These are phyloP conservation scores for Trichophyton simii DNA, from an alignment of 2,329 filamentous ascomycete species.

Conservation along the genomic window DNA sequence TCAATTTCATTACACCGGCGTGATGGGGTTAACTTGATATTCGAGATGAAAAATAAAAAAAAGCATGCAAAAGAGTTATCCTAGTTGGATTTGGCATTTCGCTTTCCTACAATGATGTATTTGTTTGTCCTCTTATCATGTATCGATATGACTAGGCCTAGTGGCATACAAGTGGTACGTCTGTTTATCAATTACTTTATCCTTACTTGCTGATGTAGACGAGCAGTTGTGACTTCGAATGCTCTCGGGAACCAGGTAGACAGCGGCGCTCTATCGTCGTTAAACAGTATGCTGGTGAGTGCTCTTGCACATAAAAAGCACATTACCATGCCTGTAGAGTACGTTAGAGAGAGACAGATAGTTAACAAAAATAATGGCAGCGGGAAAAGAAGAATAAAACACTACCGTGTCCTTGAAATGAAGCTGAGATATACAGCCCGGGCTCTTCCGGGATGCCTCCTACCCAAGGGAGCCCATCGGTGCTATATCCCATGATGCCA, in stretches of 20 bases:
- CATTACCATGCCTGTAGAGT: slow-evolving; percentile 10
- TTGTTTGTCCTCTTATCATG: neutral
- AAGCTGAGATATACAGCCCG: slow-evolving; percentile 14
- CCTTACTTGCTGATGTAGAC: neutral
- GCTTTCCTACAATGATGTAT: neutral
- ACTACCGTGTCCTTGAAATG: slow-evolving; percentile 14
- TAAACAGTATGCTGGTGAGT: slow-evolving; percentile 12
- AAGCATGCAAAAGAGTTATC: neutral
- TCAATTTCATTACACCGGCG: neutral
- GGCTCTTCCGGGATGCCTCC: slow-evolving; percentile 30
- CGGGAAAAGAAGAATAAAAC: neutral
- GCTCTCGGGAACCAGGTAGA: slow-evolving; percentile 12
- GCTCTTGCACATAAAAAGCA: slow-evolving; percentile 12
- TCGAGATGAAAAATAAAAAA: neutral
- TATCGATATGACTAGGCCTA: slow-evolving; percentile 1
- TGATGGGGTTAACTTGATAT: neutral
- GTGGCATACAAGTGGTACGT: slow-evolving; percentile 1
- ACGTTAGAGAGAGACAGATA: neutral
- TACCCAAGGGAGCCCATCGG: slow-evolving; percentile 43
- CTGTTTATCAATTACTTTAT: neutral
- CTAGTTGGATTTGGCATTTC: neutral
- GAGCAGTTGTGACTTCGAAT: slow-evolving; percentile 8
- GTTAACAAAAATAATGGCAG: neutral
- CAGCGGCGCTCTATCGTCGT: slow-evolving; percentile 9
- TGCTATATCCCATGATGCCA: slow-evolving; percentile 46